A percentile compares a stretch with the other conserved stretches of the same genome.
Conservation (phyloP, 768 basidiomycete genomes). For the Russula vinacea region DNA sequence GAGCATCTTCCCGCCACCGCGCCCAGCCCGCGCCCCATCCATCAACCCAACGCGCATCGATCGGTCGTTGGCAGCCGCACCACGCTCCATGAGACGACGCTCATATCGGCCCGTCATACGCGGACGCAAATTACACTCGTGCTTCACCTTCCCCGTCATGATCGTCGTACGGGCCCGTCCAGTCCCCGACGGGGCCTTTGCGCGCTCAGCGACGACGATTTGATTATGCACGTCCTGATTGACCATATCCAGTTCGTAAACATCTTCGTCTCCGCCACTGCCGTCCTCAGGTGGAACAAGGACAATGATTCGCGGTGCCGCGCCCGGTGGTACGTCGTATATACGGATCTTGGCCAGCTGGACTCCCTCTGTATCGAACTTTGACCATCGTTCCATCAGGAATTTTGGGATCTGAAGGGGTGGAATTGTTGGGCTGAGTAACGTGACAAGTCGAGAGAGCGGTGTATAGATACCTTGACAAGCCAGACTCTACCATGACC, state of each 20-base stretch:
- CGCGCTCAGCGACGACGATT: constrained; percentile 78
- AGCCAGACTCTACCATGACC: constrained; percentile 79
- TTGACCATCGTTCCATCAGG: constrained; percentile 82
- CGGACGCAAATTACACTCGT: constrained; percentile 73
- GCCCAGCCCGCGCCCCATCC: constrained; percentile 67
- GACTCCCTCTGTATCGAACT: constrained; percentile 66
- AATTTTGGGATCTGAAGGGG: constrained; percentile 73
- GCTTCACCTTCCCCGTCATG: constrained; percentile 74
- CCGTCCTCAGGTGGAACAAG: constrained; percentile 60
- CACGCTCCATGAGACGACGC: constrained; percentile 67
- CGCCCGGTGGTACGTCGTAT: constrained; percentile 46
- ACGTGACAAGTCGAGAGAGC: constrained; percentile 3
- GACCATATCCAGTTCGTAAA: constrained; percentile 87
- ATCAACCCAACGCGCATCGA: constrained; percentile 66
- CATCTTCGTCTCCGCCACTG: constrained; percentile 47
- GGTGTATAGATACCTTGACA: constrained; percentile 59
- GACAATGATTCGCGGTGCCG: constrained; percentile 60
- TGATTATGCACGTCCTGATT: constrained; percentile 83
- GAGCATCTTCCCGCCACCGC: constrained; percentile 72
- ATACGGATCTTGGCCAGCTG: constrained; percentile 85
- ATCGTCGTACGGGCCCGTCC: constrained; percentile 70
- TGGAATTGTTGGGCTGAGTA: not conserved
- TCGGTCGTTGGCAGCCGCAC: constrained; percentile 63
- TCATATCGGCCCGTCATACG: constrained; percentile 65
- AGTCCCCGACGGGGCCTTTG: constrained; percentile 55